phyloP scores from a whole-genome alignment of 2,329 filamentous ascomycete species.

The Cordyceps cateniannulata region DNA sequence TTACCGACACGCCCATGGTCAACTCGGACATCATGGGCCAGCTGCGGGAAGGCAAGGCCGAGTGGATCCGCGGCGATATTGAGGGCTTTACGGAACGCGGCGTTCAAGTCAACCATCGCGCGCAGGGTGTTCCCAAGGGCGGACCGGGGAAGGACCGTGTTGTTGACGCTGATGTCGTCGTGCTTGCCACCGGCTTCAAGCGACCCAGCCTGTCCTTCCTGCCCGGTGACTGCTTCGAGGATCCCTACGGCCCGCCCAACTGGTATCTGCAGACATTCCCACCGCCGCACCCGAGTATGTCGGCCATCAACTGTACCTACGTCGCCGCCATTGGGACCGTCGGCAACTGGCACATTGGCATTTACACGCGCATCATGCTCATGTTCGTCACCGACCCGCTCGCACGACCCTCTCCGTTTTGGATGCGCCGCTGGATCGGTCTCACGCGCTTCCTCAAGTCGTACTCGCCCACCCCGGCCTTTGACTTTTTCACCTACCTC shows the following conservation, averaged over 20 bases:
- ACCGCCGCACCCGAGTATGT: constrained; percentile 64
- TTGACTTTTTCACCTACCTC: constrained; percentile 85
- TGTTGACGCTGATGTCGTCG: constrained; percentile 67
- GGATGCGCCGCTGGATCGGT: constrained; percentile 84
- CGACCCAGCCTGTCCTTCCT: constrained; percentile 68
- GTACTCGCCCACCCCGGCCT: constrained; percentile 64
- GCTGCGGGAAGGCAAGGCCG: constrained; percentile 62
- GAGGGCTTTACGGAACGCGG: constrained; percentile 56
- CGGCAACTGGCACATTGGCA: constrained; percentile 84
- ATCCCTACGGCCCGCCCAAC: constrained; percentile 71
- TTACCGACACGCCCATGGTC: constrained; percentile 80
- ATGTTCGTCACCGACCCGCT: constrained; percentile 81
- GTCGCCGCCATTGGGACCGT: constrained; percentile 74
- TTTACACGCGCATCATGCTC: constrained; percentile 77
- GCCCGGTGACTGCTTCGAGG: constrained; percentile 63
- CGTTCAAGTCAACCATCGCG: constrained; percentile 64
- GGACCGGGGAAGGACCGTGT: constrained; percentile 63
- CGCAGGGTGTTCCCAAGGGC: constrained; percentile 66
- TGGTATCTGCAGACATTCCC: constrained; percentile 90
- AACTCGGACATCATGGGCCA: constrained; percentile 75
- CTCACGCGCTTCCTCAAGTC: constrained; percentile 69
- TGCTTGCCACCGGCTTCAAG: constrained; percentile 79
- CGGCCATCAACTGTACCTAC: constrained; percentile 78
- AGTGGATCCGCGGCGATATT: constrained; percentile 80
- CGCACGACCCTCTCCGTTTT: constrained; percentile 60